Percentiles rank a stretch among this genome's conserved stretches.
phyloP scores from a whole-genome alignment of 2,329 filamentous ascomycete species.

The Arthrobotrys conoides region DNA sequence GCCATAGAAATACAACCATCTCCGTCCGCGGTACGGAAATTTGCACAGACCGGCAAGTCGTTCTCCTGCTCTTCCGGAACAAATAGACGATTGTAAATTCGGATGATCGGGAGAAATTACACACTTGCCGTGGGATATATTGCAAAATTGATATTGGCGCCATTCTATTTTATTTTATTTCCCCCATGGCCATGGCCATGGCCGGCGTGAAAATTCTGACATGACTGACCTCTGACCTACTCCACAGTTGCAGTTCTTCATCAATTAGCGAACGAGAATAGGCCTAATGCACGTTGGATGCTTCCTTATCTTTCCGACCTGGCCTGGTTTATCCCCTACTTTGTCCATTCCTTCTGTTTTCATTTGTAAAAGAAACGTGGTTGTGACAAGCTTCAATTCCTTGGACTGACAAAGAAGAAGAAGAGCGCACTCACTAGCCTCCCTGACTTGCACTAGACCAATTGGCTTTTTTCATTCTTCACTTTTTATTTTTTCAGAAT shows the following conservation, averaged over 20 bases:
- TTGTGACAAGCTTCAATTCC: conserved; percentile 27
- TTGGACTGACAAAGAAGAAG: conserved; percentile 17
- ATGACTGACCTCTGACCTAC: conserved; percentile 9
- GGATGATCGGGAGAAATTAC: conserved; percentile 60
- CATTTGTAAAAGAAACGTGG: conserved; percentile 50
- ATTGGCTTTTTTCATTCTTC: neutral
- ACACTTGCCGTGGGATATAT: conserved; percentile 33
- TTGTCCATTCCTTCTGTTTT: conserved; percentile 37
- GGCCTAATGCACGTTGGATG: conserved; percentile 33
- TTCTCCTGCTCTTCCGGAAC: conserved; percentile 60
- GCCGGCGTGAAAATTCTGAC: conserved; percentile 18
- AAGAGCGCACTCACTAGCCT: conserved; percentile 35
- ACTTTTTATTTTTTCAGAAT: neutral
- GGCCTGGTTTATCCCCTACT: conserved; percentile 12
- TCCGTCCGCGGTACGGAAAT: conserved; percentile 58
- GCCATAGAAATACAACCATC: conserved; percentile 22
- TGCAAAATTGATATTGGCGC: conserved; percentile 56
- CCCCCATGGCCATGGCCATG: too few relatives aligned
- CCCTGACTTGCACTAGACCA: conserved; percentile 14
- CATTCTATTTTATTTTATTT: conserved; percentile 19
- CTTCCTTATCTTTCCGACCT: conserved; percentile 56
- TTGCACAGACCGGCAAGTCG: conserved; percentile 24
- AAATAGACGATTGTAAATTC: conserved; percentile 36
- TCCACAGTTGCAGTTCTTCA: conserved; percentile 23
- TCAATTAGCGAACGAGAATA: conserved; percentile 41